Base-by-base conservation (phyloP, 2,329 filamentous ascomycete genomes). In the Volutella citrinella region DNA sequence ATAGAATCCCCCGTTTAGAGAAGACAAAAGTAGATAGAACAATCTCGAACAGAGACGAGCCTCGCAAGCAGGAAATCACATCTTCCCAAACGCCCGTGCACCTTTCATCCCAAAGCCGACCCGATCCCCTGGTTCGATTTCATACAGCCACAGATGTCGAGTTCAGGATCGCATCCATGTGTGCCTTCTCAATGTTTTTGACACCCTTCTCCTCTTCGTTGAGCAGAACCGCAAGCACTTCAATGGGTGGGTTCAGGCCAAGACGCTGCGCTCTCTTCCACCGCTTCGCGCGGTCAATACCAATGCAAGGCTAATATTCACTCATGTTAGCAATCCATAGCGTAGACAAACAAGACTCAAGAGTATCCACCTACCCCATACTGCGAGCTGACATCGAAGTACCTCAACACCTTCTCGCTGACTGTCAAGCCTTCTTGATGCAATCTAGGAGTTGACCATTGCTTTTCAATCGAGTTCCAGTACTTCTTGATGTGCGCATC, bases 341-440 rank as follows among this genome's bases (percentile, higher is more conserved):
- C 10, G 19, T 7, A 12, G 10, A 23, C 13, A 20, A 12, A 16
- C 6, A n/a, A 18, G 6, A 29, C 14, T 34, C 6, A 27, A 33
- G 17, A 20, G 29, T 4, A 11, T 11, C n/a, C n/a, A 80, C 86
- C 69, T 78, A 95, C 89, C 36, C 93, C 93, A 60, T 87, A 98
- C 54, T 95, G 87, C 40, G 78, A 87, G 55, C 83, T 93, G 47
- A 95, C 84, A 59, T 98, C 93, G 64, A 93, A 98, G 59, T 95
- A 87, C 44, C 91, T 73, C 52, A 97, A 63, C 17, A 97, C 80
- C 69, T 91, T 95, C 71, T 97, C 90, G 36, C 84, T 73, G 27
- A 85, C 48, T 10, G 70, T 74, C 48, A 97, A 57, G 4, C 72
- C 82, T 51, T 82, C 63, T 63, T 95, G 88, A 55, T 97, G 93